Percentiles rank a stretch among this genome's conserved stretches.
phyloP scores from a whole-genome alignment of 2,329 filamentous ascomycete species.

The Botrytis aclada region DNA sequence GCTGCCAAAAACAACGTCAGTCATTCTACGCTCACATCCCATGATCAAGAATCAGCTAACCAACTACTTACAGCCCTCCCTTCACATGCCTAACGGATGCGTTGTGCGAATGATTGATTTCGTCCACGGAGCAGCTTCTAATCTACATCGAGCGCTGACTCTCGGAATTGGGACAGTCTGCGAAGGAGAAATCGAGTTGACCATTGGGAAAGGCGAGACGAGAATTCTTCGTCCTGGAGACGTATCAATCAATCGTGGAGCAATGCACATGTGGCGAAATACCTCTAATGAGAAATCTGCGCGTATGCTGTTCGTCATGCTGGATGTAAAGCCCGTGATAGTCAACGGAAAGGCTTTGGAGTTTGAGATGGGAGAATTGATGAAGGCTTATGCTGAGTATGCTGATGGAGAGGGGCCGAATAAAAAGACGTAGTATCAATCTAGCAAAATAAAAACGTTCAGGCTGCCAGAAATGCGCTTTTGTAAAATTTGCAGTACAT shows the following conservation, averaged over 20 bases:
- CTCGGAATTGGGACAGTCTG: constrained; percentile 22
- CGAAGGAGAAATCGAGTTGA: constrained; percentile 21
- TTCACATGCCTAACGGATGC: constrained; percentile 19
- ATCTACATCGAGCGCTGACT: constrained; percentile 19
- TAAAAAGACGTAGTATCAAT: too few species aligned
- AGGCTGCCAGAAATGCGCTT: too few species aligned
- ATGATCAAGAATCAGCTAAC: too few species aligned
- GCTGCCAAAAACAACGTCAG: not conserved
- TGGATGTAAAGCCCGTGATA: not conserved
- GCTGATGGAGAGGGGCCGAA: too few species aligned
- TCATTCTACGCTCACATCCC: too few species aligned
- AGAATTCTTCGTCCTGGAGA: constrained; percentile 19
- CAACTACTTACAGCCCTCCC: constrained; percentile 14
- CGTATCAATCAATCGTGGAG: constrained; percentile 18
- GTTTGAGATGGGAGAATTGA: not conserved
- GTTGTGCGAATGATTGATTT: constrained; percentile 24
- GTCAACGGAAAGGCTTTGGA: constrained; percentile 9
- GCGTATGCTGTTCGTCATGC: constrained; percentile 17
- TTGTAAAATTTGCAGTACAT: too few species aligned
- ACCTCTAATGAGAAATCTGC: not conserved
- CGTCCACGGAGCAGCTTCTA: constrained; percentile 10
- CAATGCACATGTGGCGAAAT: constrained; percentile 22
- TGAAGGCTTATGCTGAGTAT: too few species aligned
- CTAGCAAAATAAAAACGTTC: too few species aligned
- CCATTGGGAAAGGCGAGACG: constrained; percentile 21